Percentiles rank a stretch among this genome's conserved stretches.
Conservation (phyloP, 495 filamentous ascomycete genomes). For the Annulohypoxylon bovei region DNA sequence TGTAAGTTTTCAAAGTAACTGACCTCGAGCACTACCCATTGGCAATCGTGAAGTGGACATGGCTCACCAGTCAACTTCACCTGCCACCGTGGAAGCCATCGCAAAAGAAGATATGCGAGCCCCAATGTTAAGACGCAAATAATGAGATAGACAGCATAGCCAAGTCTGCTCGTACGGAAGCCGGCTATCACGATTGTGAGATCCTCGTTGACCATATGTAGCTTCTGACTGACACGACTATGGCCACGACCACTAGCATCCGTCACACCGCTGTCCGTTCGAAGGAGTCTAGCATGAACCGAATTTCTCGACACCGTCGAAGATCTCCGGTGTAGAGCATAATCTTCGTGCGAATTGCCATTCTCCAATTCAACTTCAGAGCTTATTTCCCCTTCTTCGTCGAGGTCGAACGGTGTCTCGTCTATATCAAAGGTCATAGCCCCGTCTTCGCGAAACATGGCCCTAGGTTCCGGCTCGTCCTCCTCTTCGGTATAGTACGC, state of each 20-base stretch:
- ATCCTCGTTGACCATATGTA: constrained; percentile 93
- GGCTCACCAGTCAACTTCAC: constrained; percentile 77
- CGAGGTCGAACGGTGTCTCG: constrained; percentile 55
- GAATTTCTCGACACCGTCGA: constrained; percentile 65
- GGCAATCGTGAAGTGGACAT: constrained; percentile 72
- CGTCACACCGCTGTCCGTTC: constrained; percentile 67
- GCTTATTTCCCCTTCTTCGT: constrained; percentile 49
- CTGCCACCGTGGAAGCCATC: constrained; percentile 90
- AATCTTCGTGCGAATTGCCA: constrained; percentile 49
- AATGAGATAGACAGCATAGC: constrained; percentile 72
- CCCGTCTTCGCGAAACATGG: constrained; percentile 30
- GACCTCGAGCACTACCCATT: constrained; percentile 92
- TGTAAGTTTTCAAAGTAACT: constrained; percentile 29
- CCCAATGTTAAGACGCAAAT: constrained; percentile 79
- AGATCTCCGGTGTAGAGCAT: constrained; percentile 52
- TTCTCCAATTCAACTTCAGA: constrained; percentile 56
- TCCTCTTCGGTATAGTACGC: constrained; percentile 82
- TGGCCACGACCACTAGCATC: constrained; percentile 67
- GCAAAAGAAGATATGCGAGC: constrained; percentile 80
- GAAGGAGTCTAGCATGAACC: constrained; percentile 76
- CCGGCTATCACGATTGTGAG: constrained; percentile 91
- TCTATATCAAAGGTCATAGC: constrained; percentile 46
- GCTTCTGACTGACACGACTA: constrained; percentile 79
- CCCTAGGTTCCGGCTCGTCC: constrained; percentile 49
- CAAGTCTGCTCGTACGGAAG: constrained; percentile 77